These are phyloP conservation scores for Pyrenophora graminea DNA, from an alignment of 2,329 filamentous ascomycete genomes.

Conservation along the genomic window DNA sequence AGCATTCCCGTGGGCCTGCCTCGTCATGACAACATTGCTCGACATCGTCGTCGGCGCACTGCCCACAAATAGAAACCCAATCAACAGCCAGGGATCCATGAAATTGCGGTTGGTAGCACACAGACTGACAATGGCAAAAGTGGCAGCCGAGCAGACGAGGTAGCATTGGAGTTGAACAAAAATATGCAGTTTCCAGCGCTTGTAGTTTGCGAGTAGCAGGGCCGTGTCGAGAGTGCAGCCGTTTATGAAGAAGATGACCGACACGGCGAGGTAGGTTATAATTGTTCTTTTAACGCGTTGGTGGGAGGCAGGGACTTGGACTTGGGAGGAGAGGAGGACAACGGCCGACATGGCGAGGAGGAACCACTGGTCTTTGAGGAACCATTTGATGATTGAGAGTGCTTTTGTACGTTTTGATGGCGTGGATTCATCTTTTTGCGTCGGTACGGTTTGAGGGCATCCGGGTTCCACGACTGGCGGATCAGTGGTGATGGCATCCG, in stretches of 20 bases:
- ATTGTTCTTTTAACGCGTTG: conserved; percentile 55
- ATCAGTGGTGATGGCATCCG: background rate
- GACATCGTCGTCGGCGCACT: conserved; percentile 74
- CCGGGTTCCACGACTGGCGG: background rate
- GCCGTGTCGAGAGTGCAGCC: conserved; percentile 69
- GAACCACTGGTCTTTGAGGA: conserved; percentile 65
- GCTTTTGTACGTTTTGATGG: conserved; percentile 9
- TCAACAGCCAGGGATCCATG: conserved; percentile 67
- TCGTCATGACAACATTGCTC: conserved; percentile 75
- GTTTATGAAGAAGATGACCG: conserved; percentile 71
- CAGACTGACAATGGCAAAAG: conserved; percentile 61
- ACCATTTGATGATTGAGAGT: conserved; percentile 30
- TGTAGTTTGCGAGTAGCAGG: conserved; percentile 64
- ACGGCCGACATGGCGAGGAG: conserved; percentile 63
- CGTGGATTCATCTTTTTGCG: background rate
- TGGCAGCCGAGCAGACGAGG: conserved; percentile 65
- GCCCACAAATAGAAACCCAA: conserved; percentile 69
- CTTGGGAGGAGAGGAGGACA: conserved; percentile 59
- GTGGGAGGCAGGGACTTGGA: conserved; percentile 60
- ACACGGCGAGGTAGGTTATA: conserved; percentile 70
- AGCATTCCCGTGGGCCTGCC: conserved; percentile 66
- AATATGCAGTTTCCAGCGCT: conserved; percentile 69
- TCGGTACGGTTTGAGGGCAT: background rate
- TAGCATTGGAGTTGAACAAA: conserved; percentile 71
- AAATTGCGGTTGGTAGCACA: conserved; percentile 54